A percentile compares a stretch with the other conserved stretches of the same genome.
Evolutionary conservation across 495 filamentous ascomycete species (phyloP).

Genomic region (Amphirosellinia nigrospora): DNA sequence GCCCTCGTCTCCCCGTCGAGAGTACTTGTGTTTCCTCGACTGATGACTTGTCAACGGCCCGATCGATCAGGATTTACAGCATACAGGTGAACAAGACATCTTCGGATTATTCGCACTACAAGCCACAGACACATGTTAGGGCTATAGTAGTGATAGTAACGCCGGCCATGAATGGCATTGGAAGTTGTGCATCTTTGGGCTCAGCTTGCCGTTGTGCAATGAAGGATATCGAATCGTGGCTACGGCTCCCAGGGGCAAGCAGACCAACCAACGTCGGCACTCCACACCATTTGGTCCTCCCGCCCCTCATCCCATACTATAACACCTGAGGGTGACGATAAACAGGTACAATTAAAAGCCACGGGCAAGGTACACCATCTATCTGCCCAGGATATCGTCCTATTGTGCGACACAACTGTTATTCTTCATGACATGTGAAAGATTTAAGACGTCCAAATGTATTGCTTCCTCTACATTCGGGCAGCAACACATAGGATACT

Average conservation of each 20-base stretch:
- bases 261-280: too few relatives aligned
- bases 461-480: neutral
- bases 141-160: neutral
- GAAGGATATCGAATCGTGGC: too few relatives aligned
- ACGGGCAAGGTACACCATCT: neutral
- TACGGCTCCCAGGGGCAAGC: too few relatives aligned
- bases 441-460: neutral
- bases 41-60: neutral
- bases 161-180: neutral
- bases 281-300: too few relatives aligned
- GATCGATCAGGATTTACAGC: neutral
- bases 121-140: neutral
- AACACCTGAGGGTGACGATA: neutral
- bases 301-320: neutral
- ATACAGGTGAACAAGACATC: neutral
- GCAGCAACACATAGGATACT: slow-evolving; percentile 8
- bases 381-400: neutral
- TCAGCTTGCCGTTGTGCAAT: neutral
- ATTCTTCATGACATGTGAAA: neutral
- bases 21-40: neutral
- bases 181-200: neutral
- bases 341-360: slow-evolving; percentile 6
- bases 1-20: neutral
- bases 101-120: neutral
- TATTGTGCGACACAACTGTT: neutral